These are phyloP conservation scores for Kodamaea sagamina DNA, from an alignment of 805 yeast species.

Conservation along the genomic window DNA sequence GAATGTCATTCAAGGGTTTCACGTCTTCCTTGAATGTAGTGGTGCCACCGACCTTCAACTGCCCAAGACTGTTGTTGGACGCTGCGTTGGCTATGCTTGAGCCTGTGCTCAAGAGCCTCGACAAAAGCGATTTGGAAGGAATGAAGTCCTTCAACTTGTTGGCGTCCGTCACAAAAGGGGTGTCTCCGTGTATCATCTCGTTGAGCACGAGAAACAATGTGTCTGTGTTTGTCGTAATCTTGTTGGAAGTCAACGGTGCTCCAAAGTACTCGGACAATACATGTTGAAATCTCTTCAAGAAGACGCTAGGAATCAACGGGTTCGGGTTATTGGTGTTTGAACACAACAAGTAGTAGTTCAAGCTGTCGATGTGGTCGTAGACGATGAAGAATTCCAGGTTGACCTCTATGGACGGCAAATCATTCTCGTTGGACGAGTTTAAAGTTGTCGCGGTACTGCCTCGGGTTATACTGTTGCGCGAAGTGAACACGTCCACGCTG, in stretches of 20 bases:
- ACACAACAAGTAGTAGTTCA: constrained; percentile 33
- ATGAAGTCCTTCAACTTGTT: constrained; percentile 69
- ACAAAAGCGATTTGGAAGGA: constrained; percentile 61
- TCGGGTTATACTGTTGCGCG: not conserved
- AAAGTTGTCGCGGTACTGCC: not conserved
- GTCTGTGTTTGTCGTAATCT: constrained; percentile 69
- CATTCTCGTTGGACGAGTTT: not conserved
- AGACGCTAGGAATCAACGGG: constrained; percentile 57
- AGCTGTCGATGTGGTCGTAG: constrained; percentile 22
- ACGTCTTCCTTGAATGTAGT: constrained; percentile 10
- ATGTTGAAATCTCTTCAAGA: constrained; percentile 51
- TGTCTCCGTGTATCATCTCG: constrained; percentile 77
- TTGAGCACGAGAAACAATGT: constrained; percentile 68
- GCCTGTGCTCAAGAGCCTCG: constrained; percentile 49
- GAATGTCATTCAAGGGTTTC: constrained; percentile 33
- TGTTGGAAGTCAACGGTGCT: constrained; percentile 53
- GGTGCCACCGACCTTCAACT: not conserved
- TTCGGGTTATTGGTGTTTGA: constrained; percentile 29
- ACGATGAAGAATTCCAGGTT: constrained; percentile 33
- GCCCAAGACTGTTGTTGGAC: constrained; percentile 14
- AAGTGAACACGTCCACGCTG: not conserved
- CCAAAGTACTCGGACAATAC: constrained; percentile 62
- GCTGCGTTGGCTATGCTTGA: constrained; percentile 30
- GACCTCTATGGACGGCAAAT: constrained; percentile 29
- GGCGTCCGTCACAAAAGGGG: constrained; percentile 70